Conservation (phyloP, 1,284 basidiomycete species). For the Austroboletus niveus region DNA sequence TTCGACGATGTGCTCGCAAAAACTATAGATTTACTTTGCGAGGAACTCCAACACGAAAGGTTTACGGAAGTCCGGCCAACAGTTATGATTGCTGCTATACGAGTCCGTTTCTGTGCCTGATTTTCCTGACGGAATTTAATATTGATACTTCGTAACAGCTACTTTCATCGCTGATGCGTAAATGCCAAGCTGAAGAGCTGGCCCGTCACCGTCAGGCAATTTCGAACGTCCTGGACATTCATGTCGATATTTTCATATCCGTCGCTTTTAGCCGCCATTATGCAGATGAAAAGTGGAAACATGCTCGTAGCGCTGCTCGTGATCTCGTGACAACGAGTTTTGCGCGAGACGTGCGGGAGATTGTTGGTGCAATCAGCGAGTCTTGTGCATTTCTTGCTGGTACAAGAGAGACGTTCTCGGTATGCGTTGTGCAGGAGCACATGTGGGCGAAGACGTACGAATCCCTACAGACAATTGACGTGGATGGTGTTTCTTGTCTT, state of each 20-base stretch:
- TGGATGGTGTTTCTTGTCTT: constrained; percentile 54
- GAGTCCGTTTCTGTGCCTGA: constrained; percentile 46
- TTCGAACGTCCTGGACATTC: constrained; percentile 51
- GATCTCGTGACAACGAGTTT: constrained; percentile 46
- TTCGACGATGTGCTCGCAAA: constrained; percentile 71
- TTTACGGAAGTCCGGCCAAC: constrained; percentile 57
- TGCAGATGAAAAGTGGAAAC: constrained; percentile 48
- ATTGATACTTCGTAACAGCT: constrained; percentile 25
- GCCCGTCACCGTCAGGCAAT: constrained; percentile 32
- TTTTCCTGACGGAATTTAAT: constrained; percentile 2
- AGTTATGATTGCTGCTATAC: constrained; percentile 57
- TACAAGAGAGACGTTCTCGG: constrained; percentile 21
- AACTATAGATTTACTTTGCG: constrained; percentile 68
- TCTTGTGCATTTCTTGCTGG: constrained; percentile 41
- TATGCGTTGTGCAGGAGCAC: constrained; percentile 47
- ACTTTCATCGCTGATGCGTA: constrained; percentile 30
- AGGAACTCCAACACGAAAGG: constrained; percentile 75
- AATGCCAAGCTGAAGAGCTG: constrained; percentile 33
- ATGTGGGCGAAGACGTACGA: constrained; percentile 73
- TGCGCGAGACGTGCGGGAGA: constrained; percentile 42
- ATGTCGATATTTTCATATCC: constrained; percentile 54
- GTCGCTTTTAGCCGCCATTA: constrained; percentile 57
- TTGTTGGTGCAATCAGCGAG: constrained; percentile 38
- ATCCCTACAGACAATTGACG: constrained; percentile 55
- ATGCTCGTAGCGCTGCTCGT: constrained; percentile 45